phyloP scores from a whole-genome alignment of 164 flowering plant species.

The Nymphaea colorata region DNA sequence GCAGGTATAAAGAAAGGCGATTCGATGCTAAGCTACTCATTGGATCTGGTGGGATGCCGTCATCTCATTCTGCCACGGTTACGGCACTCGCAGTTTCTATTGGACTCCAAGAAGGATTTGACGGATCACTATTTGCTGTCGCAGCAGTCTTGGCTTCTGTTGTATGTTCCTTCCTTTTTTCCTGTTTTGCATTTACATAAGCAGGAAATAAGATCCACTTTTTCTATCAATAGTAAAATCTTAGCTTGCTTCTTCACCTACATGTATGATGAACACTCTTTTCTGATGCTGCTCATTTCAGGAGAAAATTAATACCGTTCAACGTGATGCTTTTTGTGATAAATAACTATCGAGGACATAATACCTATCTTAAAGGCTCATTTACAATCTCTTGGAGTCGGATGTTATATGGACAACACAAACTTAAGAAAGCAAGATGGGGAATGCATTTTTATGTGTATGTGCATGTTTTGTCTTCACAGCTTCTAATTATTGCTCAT shows the following conservation, averaged over 20 bases:
- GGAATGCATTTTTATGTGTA: too few species aligned
- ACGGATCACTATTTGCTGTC: slow-evolving; percentile 61
- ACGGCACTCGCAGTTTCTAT: slow-evolving; percentile 68
- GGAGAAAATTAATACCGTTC: neutral
- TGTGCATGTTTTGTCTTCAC: too few species aligned
- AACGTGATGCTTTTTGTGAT: neutral
- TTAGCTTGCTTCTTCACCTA: neutral
- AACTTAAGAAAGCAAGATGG: too few species aligned
- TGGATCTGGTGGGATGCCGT: slow-evolving; percentile 98
- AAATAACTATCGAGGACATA: too few species aligned
- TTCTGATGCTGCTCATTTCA: too few species aligned
- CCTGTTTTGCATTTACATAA: neutral
- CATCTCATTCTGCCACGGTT: slow-evolving; percentile 96
- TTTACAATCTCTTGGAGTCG: too few species aligned
- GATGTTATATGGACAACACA: too few species aligned
- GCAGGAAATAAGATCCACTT: neutral
- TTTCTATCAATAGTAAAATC: neutral
- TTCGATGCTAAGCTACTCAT: slow-evolving; percentile 72
- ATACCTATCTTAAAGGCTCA: too few species aligned
- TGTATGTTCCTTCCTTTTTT: slow-evolving; percentile 29
- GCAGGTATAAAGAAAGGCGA: slow-evolving; percentile 78
- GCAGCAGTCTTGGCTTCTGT: slow-evolving; percentile 62
- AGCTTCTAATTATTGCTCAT: too few species aligned
- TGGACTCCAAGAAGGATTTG: slow-evolving; percentile 81
- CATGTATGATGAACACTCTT: too few species aligned